Base-by-base conservation (phyloP, 441 rosid species). In the Omphalea diandra region DNA sequence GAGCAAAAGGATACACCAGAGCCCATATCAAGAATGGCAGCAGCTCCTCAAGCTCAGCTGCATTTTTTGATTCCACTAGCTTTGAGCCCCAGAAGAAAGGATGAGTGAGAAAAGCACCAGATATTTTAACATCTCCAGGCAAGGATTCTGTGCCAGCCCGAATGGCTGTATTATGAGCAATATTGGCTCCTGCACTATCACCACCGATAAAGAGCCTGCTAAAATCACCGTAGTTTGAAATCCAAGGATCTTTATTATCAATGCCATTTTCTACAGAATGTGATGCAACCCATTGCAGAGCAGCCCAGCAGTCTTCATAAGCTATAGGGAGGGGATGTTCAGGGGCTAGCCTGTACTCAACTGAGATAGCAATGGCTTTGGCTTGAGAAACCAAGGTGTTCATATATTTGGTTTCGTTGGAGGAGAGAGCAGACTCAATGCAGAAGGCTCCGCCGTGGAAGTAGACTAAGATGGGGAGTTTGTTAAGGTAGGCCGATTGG, bases 81-180 rank as follows among this genome's bases (percentile, higher is more conserved):
- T 79, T 40, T 0, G 88, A 79, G 3, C 85, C 83, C 85, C 86
- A 81, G 46, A 85, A 85, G 59, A 72, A 52, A 3, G 85, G 83
- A 41, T 85, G 84, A 1, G 82, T 67, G 26, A 81, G 22, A 46
- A 59, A 71, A 11, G 75, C 75, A n/a, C 83, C 85, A 0, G 38
- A 14, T 11, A 85, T 72, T 27, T 70, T 69, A 2, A 74, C 75
- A n/a, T 81, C 76, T 11, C 77, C 70, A 1, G 53, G 44, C 65
- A 84, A 40, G 0, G 29, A 49, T 46, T 81, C 83, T 0, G 31
- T 32, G 0, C 84, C 84, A 3, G 83, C 89, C 69, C 80, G 62
- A 79, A 83, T 52, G 33, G 63, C 62, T 9, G 69, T 26, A 41
- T 75, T 72, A 63, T 83, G 76, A 5, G 73, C 80, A 3, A 85